Evolutionary conservation across 768 basidiomycete species (phyloP), one percentile per base, ranked within the genome.

Genomic region (Rhodosporidiobolus sp.): DNA sequence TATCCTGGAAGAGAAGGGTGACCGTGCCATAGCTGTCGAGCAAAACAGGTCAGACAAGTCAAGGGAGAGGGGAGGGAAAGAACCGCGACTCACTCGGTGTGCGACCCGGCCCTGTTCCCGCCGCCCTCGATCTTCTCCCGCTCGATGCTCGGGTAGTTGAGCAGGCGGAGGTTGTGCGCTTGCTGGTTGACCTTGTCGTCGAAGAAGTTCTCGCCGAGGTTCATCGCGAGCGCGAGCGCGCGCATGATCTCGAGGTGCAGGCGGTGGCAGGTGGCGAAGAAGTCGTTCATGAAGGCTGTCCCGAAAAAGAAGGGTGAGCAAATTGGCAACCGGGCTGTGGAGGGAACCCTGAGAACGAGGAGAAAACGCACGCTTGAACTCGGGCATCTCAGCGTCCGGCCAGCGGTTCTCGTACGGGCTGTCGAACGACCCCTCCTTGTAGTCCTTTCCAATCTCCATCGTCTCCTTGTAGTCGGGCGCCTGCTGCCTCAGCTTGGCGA

Each of bases 391-490:
- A 4, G 71, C 87, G 54, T 82, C 81, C 7, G 90, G 91, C 92
- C 92, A 94, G 74, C 85, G 85, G 79, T 94, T 94, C 79, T 72
- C 69, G 75, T 70, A 79, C 26, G 45, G 38, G 5, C 68, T 63
- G 57, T 66, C 76, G 35, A 48, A 60, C 24, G 66, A 34, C 24
- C 90, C 90, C 87, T 89, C 89, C 69, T 58, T 49, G 54, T 70
- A 70, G 30, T 94, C 91, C 34, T 89, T 85, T 43, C 92, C 91
- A 56, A 94, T 92, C 80, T 94, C 92, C 88, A 94, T 91, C 14
- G 87, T 84, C 80, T 94, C 91, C 80, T 75, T 76, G 67, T 67
- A 72, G 46, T 74, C 65, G 0, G 92, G 91, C 0, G 91, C 87
- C 70, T 86, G 87, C 69, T 82, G 83, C n/a, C 92, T 87, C 30